These are phyloP conservation scores for Fusarium staphyleae DNA, from an alignment of 2,329 filamentous ascomycete genomes.

Conservation along the genomic window DNA sequence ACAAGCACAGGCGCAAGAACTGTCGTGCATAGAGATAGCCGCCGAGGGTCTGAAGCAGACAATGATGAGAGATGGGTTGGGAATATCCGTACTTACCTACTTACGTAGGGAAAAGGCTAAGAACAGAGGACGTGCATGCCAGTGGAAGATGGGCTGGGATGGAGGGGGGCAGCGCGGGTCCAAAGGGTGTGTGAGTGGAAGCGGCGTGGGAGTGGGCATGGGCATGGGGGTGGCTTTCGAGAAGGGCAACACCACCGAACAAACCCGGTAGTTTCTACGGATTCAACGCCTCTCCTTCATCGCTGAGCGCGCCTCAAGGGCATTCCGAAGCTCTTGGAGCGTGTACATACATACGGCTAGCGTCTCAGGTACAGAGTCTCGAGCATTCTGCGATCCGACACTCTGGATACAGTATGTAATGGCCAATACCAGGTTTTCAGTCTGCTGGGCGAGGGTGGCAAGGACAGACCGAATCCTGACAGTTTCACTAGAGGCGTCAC, in stretches of 20 bases:
- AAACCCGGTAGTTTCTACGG: slow-evolving; percentile 14
- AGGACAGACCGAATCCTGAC: not conserved
- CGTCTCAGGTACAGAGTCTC: slow-evolving; percentile 27
- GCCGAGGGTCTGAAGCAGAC: slow-evolving; percentile 35
- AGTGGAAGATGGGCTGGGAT: slow-evolving; percentile 34
- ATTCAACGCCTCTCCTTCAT: slow-evolving; percentile 4
- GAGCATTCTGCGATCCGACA: slow-evolving; percentile 33
- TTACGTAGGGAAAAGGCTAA: slow-evolving; percentile 23
- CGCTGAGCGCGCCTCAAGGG: slow-evolving; percentile 13
- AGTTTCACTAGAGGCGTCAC: slow-evolving; percentile 7
- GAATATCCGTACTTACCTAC: no score
- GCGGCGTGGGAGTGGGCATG: slow-evolving; percentile 17
- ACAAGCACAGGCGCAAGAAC: slow-evolving; percentile 21
- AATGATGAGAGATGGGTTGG: slow-evolving; percentile 25
- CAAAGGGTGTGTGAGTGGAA: slow-evolving; percentile 19
- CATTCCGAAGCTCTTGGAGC: slow-evolving; percentile 15
- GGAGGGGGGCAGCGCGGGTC: slow-evolving; percentile 22
- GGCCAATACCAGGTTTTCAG: slow-evolving; percentile 17
- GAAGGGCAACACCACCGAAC: slow-evolving; percentile 33
- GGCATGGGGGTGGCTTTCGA: slow-evolving; percentile 15
- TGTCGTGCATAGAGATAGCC: slow-evolving; percentile 45
- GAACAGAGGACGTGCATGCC: slow-evolving; percentile 28
- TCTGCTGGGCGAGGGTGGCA: slow-evolving; percentile 9
- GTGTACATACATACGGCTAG: slow-evolving; percentile 12
- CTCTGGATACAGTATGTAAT: slow-evolving; percentile 34